Conservation (phyloP, 225 moss, liverwort and hornwort species). For the Takakia lepidozioides region DNA sequence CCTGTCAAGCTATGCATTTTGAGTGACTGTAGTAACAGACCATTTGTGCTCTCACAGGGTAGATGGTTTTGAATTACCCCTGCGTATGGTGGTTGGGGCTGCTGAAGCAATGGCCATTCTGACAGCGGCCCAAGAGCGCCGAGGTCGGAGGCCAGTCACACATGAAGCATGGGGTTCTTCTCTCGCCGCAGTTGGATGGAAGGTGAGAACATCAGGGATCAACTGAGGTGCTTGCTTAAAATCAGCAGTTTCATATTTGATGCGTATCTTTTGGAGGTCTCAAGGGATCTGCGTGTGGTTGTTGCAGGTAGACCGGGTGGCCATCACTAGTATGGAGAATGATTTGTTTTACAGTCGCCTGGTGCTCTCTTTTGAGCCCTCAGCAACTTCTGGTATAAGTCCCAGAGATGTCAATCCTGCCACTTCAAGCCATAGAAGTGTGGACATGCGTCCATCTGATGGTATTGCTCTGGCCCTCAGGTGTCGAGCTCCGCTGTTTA, state of each 20-base stretch:
- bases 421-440: conserved; percentile 13
- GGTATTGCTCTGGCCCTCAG: conserved; percentile 53
- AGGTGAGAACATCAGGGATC: conserved; percentile 22
- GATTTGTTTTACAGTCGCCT: conserved; percentile 57
- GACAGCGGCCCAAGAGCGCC: conserved; percentile 54
- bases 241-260: too few relatives aligned
- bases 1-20: not conserved
- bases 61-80: conserved; percentile 49
- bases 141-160: conserved; percentile 40
- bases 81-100: conserved; percentile 54
- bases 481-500: conserved; percentile 50
- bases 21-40: not conserved
- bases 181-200: conserved; percentile 57
- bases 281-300: too few relatives aligned
- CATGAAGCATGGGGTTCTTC: conserved; percentile 68
- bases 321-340: conserved; percentile 44
- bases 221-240: too few relatives aligned
- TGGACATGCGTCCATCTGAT: conserved; percentile 60
- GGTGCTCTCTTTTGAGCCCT: conserved; percentile 26
- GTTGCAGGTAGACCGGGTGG: conserved; percentile 44
- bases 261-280: too few relatives aligned
- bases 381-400: conserved; percentile 8
- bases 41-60: conserved; percentile 19
- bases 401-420: not conserved
- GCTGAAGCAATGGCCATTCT: conserved; percentile 64